phyloP scores from a whole-genome alignment of 306 rosid genomes.

The Prunus davidiana region DNA sequence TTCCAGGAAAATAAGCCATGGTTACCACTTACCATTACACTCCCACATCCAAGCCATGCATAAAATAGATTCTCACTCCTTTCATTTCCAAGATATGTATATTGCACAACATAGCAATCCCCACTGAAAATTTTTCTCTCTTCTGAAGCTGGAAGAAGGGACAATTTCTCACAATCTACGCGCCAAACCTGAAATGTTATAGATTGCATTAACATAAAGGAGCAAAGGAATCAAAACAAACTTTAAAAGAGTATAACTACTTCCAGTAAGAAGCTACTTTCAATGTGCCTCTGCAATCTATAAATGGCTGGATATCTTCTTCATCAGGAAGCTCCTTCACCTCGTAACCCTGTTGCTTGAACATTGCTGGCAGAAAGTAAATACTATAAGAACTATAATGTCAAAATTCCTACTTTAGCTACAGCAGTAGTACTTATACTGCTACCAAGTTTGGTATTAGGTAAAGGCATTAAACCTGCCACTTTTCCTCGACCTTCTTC shows the following conservation, averaged over 20 bases:
- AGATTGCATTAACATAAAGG: constrained; percentile 22
- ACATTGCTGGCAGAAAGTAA: constrained; percentile 62
- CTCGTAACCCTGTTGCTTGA: constrained; percentile 95
- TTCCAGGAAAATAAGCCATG: constrained; percentile 18
- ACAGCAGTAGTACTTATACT: not conserved
- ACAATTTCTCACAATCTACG: constrained; percentile 66
- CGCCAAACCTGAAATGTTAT: constrained; percentile 70
- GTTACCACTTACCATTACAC: constrained; percentile 48
- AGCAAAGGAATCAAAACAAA: constrained; percentile 5
- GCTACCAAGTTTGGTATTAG: constrained; percentile 13
- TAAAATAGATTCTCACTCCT: constrained; percentile 74
- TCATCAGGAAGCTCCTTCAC: constrained; percentile 91
- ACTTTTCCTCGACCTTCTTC: constrained; percentile 98
- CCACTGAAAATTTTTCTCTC: constrained; percentile 67
- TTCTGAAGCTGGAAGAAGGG: constrained; percentile 54
- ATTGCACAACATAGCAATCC: constrained; percentile 83
- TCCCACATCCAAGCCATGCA: constrained; percentile 72
- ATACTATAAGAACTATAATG: constrained; percentile 18
- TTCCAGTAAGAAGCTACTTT: constrained; percentile 51
- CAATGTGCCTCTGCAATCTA: constrained; percentile 64
- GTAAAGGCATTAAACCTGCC: constrained; percentile 64
- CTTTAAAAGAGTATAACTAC: not conserved
- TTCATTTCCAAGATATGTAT: constrained; percentile 63
- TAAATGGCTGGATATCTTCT: constrained; percentile 55
- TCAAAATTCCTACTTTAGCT: not conserved